These are phyloP conservation scores for Oryza australiensis DNA, from an alignment of 176 grass and related monocot species.

Conservation along the genomic window DNA sequence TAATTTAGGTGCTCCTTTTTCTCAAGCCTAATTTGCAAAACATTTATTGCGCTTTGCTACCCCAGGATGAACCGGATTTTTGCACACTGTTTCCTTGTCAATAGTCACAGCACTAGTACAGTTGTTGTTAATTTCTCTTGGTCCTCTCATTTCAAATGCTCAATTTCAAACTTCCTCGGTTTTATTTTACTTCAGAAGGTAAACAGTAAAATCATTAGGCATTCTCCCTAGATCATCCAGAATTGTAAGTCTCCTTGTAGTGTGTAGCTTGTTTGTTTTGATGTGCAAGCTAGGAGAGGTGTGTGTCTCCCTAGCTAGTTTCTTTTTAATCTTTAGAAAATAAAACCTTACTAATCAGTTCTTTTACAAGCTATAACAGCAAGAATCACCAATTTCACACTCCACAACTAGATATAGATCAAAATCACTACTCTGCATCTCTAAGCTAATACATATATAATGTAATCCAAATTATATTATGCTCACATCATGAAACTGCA, in stretches of 20 bases:
- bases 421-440: not conserved
- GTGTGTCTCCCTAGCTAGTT: not conserved
- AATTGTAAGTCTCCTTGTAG: not conserved
- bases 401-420: not conserved
- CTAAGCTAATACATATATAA: not conserved
- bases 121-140: not conserved
- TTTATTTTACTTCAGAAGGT: not conserved
- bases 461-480: not conserved
- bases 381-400: not conserved
- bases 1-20: slow-evolving; percentile 5
- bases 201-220: not conserved
- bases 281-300: not conserved
- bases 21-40: not conserved
- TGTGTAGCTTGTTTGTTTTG: not conserved
- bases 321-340: not conserved
- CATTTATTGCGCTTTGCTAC: slow-evolving; percentile 30
- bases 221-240: not conserved
- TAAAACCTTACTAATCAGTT: no score
- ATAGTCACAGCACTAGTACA: not conserved
- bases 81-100: slow-evolving; percentile 5
- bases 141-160: not conserved
- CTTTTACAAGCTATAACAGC: not conserved
- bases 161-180: not conserved
- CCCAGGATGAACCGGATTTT: slow-evolving; percentile 14
- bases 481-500: not conserved